A percentile compares a stretch with the other conserved stretches of the same genome.
Conservation (phyloP, 2,329 filamentous ascomycete genomes). For the Cladophialophora exuberans region DNA sequence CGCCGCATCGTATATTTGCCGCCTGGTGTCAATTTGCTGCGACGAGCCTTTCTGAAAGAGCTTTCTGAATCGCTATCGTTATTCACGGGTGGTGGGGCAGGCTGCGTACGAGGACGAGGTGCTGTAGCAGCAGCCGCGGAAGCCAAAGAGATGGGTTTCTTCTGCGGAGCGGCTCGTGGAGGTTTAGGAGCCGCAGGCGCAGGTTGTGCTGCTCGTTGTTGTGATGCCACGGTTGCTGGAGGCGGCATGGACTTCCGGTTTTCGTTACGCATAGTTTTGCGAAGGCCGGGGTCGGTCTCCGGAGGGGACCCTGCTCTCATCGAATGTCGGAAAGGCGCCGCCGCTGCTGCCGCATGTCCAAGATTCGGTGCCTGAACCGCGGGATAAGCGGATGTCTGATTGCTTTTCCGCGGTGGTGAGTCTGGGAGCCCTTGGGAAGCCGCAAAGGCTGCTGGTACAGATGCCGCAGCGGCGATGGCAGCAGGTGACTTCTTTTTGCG, state of each 20-base stretch:
- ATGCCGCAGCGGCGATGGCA: slow-evolving; percentile 22
- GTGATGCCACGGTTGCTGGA: background rate
- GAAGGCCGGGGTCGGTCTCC: slow-evolving; percentile 21
- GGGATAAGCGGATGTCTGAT: slow-evolving; percentile 12
- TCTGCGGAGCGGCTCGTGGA: slow-evolving; percentile 38
- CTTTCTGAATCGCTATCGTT: slow-evolving; percentile 71
- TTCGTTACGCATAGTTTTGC: slow-evolving; percentile 27
- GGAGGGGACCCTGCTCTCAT: slow-evolving; percentile 25
- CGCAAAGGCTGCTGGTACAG: slow-evolving; percentile 14
- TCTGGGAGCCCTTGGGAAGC: slow-evolving; percentile 10
- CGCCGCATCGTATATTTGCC: slow-evolving; percentile 65
- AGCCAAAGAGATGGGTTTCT: slow-evolving; percentile 40
- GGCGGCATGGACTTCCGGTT: slow-evolving; percentile 17
- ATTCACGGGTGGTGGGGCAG: slow-evolving; percentile 36
- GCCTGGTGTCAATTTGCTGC: slow-evolving; percentile 44
- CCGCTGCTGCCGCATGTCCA: slow-evolving; percentile 12
- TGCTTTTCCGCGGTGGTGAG: slow-evolving; percentile 15
- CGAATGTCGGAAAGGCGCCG: slow-evolving; percentile 29
- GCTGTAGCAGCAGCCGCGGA: slow-evolving; percentile 13
- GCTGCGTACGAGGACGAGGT: slow-evolving; percentile 3
- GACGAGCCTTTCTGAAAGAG: slow-evolving; percentile 73
- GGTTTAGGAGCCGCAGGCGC: slow-evolving; percentile 13
- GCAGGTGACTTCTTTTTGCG: slow-evolving; percentile 28
- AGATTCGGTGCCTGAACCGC: slow-evolving; percentile 3
- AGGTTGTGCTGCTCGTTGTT: slow-evolving; percentile 12